These are phyloP conservation scores for Xylaria sp. DNA, from an alignment of 495 filamentous ascomycete species.

Conservation along the genomic window DNA sequence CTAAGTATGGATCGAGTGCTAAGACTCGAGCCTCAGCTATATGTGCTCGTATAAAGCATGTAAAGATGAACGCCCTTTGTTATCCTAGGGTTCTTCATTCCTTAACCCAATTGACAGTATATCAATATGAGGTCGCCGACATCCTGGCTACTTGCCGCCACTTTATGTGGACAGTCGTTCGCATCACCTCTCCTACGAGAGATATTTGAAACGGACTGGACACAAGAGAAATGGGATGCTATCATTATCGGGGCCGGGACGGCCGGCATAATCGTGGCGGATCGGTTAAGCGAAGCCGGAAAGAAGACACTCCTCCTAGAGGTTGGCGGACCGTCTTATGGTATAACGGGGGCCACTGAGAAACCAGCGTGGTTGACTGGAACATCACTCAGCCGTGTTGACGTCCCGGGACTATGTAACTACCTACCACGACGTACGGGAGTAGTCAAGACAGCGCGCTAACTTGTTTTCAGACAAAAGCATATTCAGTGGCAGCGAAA, in stretches of 20 bases:
- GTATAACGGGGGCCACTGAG: constrained; percentile 42
- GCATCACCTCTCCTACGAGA: neutral
- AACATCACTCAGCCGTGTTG: constrained; percentile 63
- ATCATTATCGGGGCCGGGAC: constrained; percentile 88
- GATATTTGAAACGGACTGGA: constrained; percentile 31
- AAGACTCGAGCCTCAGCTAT: neutral
- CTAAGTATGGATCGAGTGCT: neutral
- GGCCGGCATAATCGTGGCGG: constrained; percentile 84
- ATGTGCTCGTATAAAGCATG: neutral
- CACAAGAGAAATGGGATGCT: constrained; percentile 42
- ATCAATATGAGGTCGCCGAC: constrained; percentile 14
- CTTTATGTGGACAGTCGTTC: neutral
- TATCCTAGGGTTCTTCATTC: neutral
- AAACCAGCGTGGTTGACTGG: constrained; percentile 59
- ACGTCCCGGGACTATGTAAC: constrained; percentile 62
- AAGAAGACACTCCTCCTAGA: constrained; percentile 44
- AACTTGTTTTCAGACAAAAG: constrained; percentile 48
- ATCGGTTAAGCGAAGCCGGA: constrained; percentile 55
- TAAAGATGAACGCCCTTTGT: neutral
- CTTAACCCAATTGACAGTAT: neutral
- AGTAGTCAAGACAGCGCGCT: neutral
- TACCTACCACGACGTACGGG: too few relatives aligned
- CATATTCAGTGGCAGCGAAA: constrained; percentile 49
- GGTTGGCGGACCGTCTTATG: constrained; percentile 42
- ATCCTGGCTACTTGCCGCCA: neutral